Percentiles rank a stretch among this genome's conserved stretches.
Conservation (phyloP, 2,329 filamentous ascomycete genomes). For the Colletotrichum simmondsii region DNA sequence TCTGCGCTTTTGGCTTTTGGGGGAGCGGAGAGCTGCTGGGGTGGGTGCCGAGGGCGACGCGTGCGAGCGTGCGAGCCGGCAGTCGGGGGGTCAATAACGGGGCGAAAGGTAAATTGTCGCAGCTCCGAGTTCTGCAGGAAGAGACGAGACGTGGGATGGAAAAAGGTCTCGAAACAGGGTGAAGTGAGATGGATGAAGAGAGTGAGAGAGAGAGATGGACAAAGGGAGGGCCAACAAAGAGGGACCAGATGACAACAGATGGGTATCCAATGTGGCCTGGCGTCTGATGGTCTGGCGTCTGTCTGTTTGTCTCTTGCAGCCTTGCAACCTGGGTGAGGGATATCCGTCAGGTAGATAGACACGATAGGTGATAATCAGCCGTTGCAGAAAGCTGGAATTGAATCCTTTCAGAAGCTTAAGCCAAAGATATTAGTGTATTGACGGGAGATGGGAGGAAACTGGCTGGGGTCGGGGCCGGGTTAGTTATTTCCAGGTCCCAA, state of each 20-base stretch:
- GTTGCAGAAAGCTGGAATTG: slow-evolving; percentile 3
- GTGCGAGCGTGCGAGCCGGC: slow-evolving; percentile 3
- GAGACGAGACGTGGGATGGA: neutral
- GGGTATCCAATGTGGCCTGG: neutral
- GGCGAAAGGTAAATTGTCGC: neutral
- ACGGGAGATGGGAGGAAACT: slow-evolving; percentile 3
- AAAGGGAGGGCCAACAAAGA: slow-evolving; percentile 1
- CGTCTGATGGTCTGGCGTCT: neutral
- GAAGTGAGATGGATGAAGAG: no score
- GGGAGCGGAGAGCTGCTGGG: neutral
- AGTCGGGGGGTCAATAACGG: neutral
- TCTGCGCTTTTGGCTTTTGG: neutral
- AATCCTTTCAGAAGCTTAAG: neutral
- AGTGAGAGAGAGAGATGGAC: no score
- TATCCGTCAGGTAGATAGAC: neutral
- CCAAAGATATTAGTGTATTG: slow-evolving; percentile 9
- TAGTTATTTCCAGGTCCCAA: slow-evolving; percentile 22
- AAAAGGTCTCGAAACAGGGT: neutral
- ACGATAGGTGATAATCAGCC: neutral
- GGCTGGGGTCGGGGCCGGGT: neutral
- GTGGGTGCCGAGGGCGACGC: slow-evolving; percentile 29
- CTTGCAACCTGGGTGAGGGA: neutral
- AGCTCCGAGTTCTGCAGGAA: neutral
- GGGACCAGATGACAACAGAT: neutral
- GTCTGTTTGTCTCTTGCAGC: neutral